A percentile compares a stretch with the other conserved stretches of the same genome.
Evolutionary conservation across 148 eudicot genomes (phyloP).

Genomic region (Rhododendron henanense): DNA sequence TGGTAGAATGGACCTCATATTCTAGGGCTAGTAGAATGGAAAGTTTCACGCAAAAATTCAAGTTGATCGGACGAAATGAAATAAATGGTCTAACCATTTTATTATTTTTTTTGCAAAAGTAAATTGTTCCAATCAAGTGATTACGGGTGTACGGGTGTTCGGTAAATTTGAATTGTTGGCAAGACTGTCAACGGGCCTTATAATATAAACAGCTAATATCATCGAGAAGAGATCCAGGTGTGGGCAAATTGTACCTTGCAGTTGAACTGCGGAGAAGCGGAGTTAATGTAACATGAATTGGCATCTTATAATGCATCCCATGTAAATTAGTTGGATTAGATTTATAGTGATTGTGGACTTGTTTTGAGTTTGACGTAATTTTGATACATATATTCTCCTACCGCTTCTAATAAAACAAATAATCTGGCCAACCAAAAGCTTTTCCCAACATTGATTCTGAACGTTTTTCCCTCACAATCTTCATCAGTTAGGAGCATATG

Average conservation of each 20-base stretch:
- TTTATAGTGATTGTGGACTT: too few relatives aligned
- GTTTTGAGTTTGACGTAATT: too few relatives aligned
- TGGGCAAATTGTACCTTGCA: neutral
- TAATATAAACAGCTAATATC: too few relatives aligned
- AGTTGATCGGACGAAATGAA: neutral
- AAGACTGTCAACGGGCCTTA: neutral
- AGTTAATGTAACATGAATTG: neutral
- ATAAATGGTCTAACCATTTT: neutral
- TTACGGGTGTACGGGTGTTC: too few relatives aligned
- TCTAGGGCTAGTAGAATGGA: neutral
- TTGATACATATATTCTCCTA: too few relatives aligned
- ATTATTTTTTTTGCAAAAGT: too few relatives aligned
- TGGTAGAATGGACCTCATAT: neutral
- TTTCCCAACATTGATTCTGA: too few relatives aligned
- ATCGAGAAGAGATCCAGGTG: neutral
- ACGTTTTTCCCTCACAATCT: too few relatives aligned
- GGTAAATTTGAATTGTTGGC: neutral
- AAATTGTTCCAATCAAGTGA: neutral
- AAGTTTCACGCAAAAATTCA: too few relatives aligned
- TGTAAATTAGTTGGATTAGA: too few relatives aligned
- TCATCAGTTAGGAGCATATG: too few relatives aligned
- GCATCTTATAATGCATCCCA: neutral
- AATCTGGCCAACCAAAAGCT: neutral
- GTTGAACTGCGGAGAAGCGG: neutral
- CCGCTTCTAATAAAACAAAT: too few relatives aligned